Evolutionary conservation across 2,329 filamentous ascomycete genomes (phyloP).

Genomic region (Coniochaeta sp.): DNA sequence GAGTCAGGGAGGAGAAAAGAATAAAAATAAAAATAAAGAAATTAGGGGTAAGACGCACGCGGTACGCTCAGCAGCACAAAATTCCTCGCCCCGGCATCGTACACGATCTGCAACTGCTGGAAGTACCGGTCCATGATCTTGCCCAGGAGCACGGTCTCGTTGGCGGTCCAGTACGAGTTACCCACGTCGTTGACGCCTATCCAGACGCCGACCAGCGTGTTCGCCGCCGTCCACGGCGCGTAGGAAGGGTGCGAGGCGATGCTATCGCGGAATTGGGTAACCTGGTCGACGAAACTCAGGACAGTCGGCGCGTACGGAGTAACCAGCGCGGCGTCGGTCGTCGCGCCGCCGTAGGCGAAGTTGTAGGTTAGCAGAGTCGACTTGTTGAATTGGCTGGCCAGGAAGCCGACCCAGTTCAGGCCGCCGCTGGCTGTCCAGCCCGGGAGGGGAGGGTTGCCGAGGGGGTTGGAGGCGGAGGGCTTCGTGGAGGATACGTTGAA

Average conservation of each 20-base stretch:
- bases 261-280: slow-evolving; percentile 29
- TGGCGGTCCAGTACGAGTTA: slow-evolving; percentile 40
- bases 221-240: slow-evolving; percentile 32
- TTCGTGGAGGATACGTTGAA: slow-evolving; percentile 43
- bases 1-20: neutral
- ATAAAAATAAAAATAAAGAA: too few relatives aligned
- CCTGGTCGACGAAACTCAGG: slow-evolving; percentile 44
- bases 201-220: slow-evolving; percentile 42
- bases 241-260: slow-evolving; percentile 23
- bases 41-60: slow-evolving; percentile 16
- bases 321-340: slow-evolving; percentile 40
- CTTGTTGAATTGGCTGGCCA: slow-evolving; percentile 32
- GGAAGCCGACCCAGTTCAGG: slow-evolving; percentile 39
- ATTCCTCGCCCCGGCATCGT: slow-evolving; percentile 35
- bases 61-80: slow-evolving; percentile 42
- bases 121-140: slow-evolving; percentile 37
- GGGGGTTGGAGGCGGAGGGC: slow-evolving; percentile 44
- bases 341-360: slow-evolving; percentile 42
- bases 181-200: slow-evolving; percentile 52
- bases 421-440: slow-evolving; percentile 39
- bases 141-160: slow-evolving; percentile 18
- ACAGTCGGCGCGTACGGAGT: slow-evolving; percentile 38
- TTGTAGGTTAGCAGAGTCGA: slow-evolving; percentile 38
- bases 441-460: slow-evolving; percentile 52
- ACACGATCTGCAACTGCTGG: slow-evolving; percentile 31